Percentiles rank a stretch among this genome's conserved stretches.
Conservation (phyloP, 441 rosid species). For the Aleurites moluccanus region DNA sequence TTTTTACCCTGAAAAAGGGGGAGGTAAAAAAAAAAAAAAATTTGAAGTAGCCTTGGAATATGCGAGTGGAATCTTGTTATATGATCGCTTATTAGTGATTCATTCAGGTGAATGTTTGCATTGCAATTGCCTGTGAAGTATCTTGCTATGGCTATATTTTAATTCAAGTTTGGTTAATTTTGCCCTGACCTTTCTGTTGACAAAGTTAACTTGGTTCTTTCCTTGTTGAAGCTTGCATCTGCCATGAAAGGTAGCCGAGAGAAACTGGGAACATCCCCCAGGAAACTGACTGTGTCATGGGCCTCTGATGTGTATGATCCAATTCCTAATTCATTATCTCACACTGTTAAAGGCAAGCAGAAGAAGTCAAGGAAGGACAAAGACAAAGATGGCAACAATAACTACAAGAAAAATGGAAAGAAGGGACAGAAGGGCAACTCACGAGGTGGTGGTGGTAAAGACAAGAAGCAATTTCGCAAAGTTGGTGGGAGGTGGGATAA, state of each 20-base stretch:
- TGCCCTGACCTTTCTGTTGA: background rate
- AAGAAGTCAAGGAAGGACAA: constrained; percentile 48
- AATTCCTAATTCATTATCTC: constrained; percentile 61
- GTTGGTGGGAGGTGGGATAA: constrained; percentile 29
- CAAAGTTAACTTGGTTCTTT: background rate
- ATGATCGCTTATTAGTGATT: background rate
- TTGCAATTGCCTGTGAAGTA: background rate
- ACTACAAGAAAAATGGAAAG: constrained; percentile 56
- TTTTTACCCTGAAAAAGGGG: too few species aligned
- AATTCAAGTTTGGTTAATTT: background rate
- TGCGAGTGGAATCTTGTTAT: background rate
- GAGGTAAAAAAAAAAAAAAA: too few species aligned
- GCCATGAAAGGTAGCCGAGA: constrained; percentile 85
- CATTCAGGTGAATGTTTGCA: background rate
- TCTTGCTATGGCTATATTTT: background rate
- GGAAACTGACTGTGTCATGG: constrained; percentile 67
- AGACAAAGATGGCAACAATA: constrained; percentile 40
- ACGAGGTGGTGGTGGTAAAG: constrained; percentile 48
- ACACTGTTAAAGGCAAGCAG: constrained; percentile 54
- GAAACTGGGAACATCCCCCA: constrained; percentile 46
- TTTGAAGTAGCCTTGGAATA: too few species aligned
- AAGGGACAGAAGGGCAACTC: constrained; percentile 67
- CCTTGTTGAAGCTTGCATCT: constrained; percentile 42
- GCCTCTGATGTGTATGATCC: constrained; percentile 96
- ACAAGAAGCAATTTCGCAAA: constrained; percentile 58